Evolutionary conservation across 352 stramenopile species (phyloP).

Genomic region (Globisporangium barbulae): DNA sequence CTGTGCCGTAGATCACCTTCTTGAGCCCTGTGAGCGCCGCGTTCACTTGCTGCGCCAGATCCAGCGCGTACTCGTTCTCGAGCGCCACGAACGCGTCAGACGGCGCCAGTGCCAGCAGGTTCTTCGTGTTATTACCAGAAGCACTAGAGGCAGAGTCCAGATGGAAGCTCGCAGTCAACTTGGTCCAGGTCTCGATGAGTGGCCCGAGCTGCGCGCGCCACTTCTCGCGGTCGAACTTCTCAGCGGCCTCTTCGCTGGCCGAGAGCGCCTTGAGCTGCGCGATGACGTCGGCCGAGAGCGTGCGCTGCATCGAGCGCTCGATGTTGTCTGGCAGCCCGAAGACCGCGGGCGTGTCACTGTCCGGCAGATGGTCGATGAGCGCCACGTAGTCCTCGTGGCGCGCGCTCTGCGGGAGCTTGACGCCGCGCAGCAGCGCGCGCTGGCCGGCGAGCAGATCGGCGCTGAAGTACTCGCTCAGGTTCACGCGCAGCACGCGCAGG

Average conservation of each 20-base stretch:
- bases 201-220: conserved; percentile 88
- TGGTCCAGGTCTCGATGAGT: conserved; percentile 89
- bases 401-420: conserved; percentile 68
- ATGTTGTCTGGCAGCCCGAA: conserved; percentile 95
- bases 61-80: conserved; percentile 83
- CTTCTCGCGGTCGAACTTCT: conserved; percentile 90
- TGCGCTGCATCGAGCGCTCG: conserved; percentile 91
- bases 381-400: conserved; percentile 66
- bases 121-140: conserved; percentile 17
- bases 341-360: conserved; percentile 71
- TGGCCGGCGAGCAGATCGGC: conserved; percentile 68
- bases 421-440: conserved; percentile 50
- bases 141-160: conserved; percentile 25
- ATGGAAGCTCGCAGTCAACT: conserved; percentile 65
- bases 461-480: conserved; percentile 87
- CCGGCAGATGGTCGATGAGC: conserved; percentile 70
- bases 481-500: conserved; percentile 85
- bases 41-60: conserved; percentile 75
- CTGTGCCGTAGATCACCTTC: conserved; percentile 90
- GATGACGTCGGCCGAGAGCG: conserved; percentile 80
- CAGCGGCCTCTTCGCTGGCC: conserved; percentile 46
- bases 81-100: conserved; percentile 89
- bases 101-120: conserved; percentile 56
- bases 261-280: conserved; percentile 84
- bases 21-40: conserved; percentile 68